Percentiles rank a stretch among this genome's conserved stretches.
These are phyloP conservation scores for Fusarium longipes DNA, from an alignment of 2,329 filamentous ascomycete genomes.

Conservation along the genomic window DNA sequence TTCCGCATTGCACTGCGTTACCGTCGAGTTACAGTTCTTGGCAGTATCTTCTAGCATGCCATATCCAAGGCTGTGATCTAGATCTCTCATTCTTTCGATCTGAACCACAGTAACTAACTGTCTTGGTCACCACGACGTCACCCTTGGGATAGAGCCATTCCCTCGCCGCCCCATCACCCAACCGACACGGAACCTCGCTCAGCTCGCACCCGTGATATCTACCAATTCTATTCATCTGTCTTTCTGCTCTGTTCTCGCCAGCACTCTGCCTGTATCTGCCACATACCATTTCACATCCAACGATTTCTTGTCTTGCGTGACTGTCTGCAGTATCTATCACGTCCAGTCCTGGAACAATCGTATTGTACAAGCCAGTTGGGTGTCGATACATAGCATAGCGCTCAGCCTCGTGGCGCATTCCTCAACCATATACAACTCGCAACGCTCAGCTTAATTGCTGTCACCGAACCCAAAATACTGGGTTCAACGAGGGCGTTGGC, in stretches of 20 bases:
- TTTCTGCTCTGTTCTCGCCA: background rate
- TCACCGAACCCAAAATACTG: conserved; percentile 28
- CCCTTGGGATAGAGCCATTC: conserved; percentile 29
- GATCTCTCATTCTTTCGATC: conserved; percentile 36
- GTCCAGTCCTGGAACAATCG: conserved; percentile 15
- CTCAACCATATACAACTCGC: conserved; percentile 18
- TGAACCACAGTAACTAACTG: conserved; percentile 20
- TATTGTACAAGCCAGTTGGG: conserved; percentile 1
- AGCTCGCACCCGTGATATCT: conserved; percentile 34
- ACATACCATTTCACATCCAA: conserved; percentile 2
- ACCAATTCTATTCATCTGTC: background rate
- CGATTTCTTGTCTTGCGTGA: conserved; percentile 32
- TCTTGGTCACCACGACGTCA: conserved; percentile 39
- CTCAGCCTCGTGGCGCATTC: conserved; percentile 12
- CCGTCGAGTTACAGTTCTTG: conserved; percentile 24
- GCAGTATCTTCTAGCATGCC: conserved; percentile 40
- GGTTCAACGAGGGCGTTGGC: conserved; percentile 11
- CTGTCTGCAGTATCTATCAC: conserved; percentile 34
- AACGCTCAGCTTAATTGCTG: conserved; percentile 16
- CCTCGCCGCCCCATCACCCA: conserved; percentile 30
- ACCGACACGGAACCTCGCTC: conserved; percentile 26
- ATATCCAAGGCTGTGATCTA: conserved; percentile 37
- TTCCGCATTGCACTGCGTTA: conserved; percentile 16
- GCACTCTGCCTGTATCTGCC: conserved; percentile 13
- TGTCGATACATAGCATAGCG: background rate